Evolutionary conservation across 2,329 filamentous ascomycete genomes (phyloP), one percentile per base, ranked within the genome.

Genomic region (Emmonsiellopsis sp.): DNA sequence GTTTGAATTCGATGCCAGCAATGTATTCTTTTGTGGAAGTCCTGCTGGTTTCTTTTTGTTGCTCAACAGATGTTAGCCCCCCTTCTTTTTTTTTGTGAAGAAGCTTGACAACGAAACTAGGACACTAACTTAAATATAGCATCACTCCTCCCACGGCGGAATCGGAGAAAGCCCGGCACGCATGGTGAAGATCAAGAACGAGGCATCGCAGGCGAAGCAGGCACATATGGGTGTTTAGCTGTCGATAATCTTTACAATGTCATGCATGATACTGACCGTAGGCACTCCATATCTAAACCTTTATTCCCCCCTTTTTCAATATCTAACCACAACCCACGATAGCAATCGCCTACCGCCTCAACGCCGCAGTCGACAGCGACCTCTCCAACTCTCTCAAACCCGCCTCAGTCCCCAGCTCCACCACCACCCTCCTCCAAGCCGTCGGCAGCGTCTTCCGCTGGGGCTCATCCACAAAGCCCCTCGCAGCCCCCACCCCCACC

Each of bases 161-260:
- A 86, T 37, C 80, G 86, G 54, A 73, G 79, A 45, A 96, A 96
- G 63, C 83, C 87, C 0, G 88, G 86, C 4, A 83, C 84, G 16
- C 83, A 91, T 57, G 71, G 76, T 1, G 79, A 79, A 15, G 85
- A 89, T 59, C 70, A 71, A 16, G 70, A 77, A 11, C 77, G 78
- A 5, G 76, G 77, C 6, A 80, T 97, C 34, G 86, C 85, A n/a
- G 87, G 87, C n/a, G 81, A 89, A 41, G 79, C 79, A 15, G 90
- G 88, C 32, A 81, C 77, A 5, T 95, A 95, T 67, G 93, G 93
- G 15, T 97, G 93, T 67, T 75, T 97, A 31, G 89, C 92, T 0
- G 86, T 97, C 1, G 89, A 97, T 72, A 98, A 97, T 67, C 80
- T 98, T 54, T 98, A 97, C 76, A 98, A 98, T 63, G 81, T 98